Conservation (phyloP, 805 yeast genomes). For the Scheffersomyces lignosus region DNA sequence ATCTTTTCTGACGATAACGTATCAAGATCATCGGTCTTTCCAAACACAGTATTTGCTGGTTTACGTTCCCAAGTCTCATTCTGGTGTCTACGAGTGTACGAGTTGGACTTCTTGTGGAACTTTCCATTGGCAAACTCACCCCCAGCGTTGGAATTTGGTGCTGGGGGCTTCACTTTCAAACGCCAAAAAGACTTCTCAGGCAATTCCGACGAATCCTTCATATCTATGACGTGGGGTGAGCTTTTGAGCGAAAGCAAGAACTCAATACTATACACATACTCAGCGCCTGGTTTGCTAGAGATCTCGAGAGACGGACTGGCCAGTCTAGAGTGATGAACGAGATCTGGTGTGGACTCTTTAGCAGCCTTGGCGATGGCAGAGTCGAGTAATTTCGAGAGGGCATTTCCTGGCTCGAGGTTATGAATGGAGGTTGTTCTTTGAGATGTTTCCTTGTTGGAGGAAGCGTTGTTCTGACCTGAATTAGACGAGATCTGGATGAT, state of each 20-base stretch:
- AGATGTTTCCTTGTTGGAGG: constrained; percentile 3
- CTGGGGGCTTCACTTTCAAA: constrained; percentile 21
- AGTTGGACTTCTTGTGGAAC: constrained; percentile 15
- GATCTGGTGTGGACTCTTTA: constrained; percentile 41
- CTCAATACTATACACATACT: constrained; percentile 26
- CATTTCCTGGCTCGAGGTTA: constrained; percentile 32
- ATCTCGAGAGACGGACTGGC: constrained; percentile 8
- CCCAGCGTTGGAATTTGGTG: constrained; percentile 3
- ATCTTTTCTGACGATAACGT: constrained; percentile 31
- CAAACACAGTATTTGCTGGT: constrained; percentile 14
- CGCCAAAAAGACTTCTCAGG: constrained; percentile 55
- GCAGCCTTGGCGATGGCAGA: constrained; percentile 51
- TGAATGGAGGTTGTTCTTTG: constrained; percentile 1
- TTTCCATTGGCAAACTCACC: constrained; percentile 8
- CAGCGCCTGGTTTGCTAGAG: constrained; percentile 1
- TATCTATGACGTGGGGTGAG: constrained; percentile 34
- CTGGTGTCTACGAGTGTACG: constrained; percentile 15
- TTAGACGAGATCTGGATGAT: constrained; percentile 19
- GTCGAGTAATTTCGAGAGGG: constrained; percentile 42
- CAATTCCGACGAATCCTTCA: constrained; percentile 30
- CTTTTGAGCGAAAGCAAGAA: constrained; percentile 29
- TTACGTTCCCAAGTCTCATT: constrained; percentile 34
- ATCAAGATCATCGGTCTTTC: constrained; percentile 26
- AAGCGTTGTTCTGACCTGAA: constrained; percentile 3
- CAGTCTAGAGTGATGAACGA: constrained; percentile 15